phyloP scores from a whole-genome alignment of 73 alveolate species.

The Paraurostyla sp. region DNA sequence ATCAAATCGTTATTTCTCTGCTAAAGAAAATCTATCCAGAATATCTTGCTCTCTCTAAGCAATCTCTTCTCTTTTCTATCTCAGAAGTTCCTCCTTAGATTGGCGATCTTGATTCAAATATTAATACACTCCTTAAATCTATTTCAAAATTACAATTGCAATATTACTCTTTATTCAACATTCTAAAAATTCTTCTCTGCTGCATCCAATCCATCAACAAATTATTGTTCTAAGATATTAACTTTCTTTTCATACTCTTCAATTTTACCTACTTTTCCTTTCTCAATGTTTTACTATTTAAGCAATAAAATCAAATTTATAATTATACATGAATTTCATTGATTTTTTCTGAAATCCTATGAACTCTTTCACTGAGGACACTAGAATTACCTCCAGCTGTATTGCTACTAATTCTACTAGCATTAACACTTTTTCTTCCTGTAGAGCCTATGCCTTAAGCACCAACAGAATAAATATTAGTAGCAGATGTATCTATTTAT shows the following conservation, averaged over 20 bases:
- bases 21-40: conserved; percentile 70
- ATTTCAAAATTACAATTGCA: conserved; percentile 58
- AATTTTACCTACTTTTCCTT: conserved; percentile 42
- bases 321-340: conserved; percentile 61
- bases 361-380: conserved; percentile 60
- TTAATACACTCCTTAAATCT: conserved; percentile 48
- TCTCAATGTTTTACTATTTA: conserved; percentile 55
- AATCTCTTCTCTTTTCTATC: conserved; percentile 63
- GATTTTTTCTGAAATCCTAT: conserved; percentile 60
- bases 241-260: conserved; percentile 61
- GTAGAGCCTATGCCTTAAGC: background rate
- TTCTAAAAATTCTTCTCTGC: conserved; percentile 71
- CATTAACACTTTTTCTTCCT: conserved; percentile 41
- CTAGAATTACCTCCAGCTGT: too few relatives aligned
- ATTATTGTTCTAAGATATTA: conserved; percentile 70
- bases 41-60: conserved; percentile 68
- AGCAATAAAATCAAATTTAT: background rate
- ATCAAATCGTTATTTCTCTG: conserved; percentile 73
- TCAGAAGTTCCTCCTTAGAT: conserved; percentile 57
- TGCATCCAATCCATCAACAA: conserved; percentile 78
- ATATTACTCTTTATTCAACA: conserved; percentile 70
- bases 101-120: conserved; percentile 70
- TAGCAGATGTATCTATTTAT: conserved; percentile 9
- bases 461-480: conserved; percentile 17
- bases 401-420: conserved; percentile 16